phyloP scores from a whole-genome alignment of 225 moss, liverwort and hornwort genomes.

The Pleurozium schreberi region DNA sequence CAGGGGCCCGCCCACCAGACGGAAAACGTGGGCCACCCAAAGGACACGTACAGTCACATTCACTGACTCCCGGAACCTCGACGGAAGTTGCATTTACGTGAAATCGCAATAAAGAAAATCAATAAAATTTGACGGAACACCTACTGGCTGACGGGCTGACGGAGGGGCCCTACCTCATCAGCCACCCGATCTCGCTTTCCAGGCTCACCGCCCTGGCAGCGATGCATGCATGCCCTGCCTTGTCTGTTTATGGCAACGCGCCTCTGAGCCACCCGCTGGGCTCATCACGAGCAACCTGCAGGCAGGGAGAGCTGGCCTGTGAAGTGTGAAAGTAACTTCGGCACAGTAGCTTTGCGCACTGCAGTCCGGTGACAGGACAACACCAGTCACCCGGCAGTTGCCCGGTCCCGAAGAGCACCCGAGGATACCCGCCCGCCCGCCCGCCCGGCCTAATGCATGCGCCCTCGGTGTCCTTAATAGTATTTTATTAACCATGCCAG shows the following conservation, averaged over 20 bases:
- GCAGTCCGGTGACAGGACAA: not conserved
- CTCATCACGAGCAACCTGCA: conserved; percentile 4
- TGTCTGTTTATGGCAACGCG: not conserved
- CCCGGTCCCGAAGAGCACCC: conserved; percentile 7
- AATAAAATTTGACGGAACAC: not conserved
- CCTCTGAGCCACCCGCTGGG: conserved; percentile 5
- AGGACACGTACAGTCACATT: not conserved
- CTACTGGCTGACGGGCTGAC: not conserved
- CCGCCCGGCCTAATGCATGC: not conserved
- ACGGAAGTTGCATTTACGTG: not conserved
- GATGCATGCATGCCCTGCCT: conserved; percentile 2
- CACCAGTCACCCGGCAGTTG: not conserved
- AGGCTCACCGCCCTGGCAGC: not conserved
- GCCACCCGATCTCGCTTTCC: not conserved
- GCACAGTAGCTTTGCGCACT: not conserved
- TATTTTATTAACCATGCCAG: not conserved
- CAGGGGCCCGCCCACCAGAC: not conserved
- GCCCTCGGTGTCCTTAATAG: not conserved
- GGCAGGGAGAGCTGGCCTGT: not conserved
- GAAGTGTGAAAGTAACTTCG: not conserved
- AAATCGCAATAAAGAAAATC: too few species aligned
- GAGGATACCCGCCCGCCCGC: not conserved
- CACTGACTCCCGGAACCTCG: too few species aligned
- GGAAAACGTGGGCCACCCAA: conserved; percentile 6
- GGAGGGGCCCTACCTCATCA: not conserved